phyloP scores from a whole-genome alignment of 2,329 filamentous ascomycete species.

The Fusarium cyanostomum region DNA sequence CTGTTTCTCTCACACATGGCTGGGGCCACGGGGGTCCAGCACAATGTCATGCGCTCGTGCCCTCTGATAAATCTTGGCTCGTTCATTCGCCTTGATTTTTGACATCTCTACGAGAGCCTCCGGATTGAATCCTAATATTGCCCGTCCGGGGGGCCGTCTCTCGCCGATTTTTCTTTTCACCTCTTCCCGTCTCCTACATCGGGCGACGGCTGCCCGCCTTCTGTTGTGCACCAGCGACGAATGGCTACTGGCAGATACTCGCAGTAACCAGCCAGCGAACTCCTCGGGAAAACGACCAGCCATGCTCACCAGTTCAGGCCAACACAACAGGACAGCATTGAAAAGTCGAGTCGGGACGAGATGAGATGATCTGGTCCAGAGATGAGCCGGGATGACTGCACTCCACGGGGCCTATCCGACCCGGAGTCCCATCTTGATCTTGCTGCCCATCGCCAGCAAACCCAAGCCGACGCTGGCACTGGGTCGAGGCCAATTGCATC shows the following conservation, averaged over 20 bases:
- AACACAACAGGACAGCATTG: slow-evolving; percentile 38
- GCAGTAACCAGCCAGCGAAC: slow-evolving; percentile 35
- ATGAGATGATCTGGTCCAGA: slow-evolving; percentile 45
- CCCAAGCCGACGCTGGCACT: slow-evolving; percentile 62
- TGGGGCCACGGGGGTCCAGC: slow-evolving; percentile 41
- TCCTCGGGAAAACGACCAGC: slow-evolving; percentile 30
- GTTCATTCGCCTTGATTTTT: slow-evolving; percentile 42
- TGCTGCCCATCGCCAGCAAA: slow-evolving; percentile 51
- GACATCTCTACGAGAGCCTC: slow-evolving; percentile 41
- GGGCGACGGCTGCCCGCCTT: slow-evolving; percentile 36
- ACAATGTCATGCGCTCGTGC: slow-evolving; percentile 46
- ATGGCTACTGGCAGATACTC: slow-evolving; percentile 38
- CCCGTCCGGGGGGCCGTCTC: slow-evolving; percentile 31
- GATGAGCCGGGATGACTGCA: slow-evolving; percentile 45
- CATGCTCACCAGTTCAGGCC: slow-evolving; percentile 40
- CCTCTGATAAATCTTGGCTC: slow-evolving; percentile 45
- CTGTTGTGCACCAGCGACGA: slow-evolving; percentile 37
- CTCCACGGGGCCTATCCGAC: slow-evolving; percentile 45
- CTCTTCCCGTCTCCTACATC: slow-evolving; percentile 29
- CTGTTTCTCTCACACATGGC: slow-evolving; percentile 42
- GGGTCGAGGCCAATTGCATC: slow-evolving; percentile 60
- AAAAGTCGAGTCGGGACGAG: slow-evolving; percentile 41
- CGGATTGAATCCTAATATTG: slow-evolving; percentile 39
- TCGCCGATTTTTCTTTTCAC: slow-evolving; percentile 30
- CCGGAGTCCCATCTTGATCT: slow-evolving; percentile 46